Conservation (phyloP, 495 filamentous ascomycete genomes). For the Penicillium verhagenii region DNA sequence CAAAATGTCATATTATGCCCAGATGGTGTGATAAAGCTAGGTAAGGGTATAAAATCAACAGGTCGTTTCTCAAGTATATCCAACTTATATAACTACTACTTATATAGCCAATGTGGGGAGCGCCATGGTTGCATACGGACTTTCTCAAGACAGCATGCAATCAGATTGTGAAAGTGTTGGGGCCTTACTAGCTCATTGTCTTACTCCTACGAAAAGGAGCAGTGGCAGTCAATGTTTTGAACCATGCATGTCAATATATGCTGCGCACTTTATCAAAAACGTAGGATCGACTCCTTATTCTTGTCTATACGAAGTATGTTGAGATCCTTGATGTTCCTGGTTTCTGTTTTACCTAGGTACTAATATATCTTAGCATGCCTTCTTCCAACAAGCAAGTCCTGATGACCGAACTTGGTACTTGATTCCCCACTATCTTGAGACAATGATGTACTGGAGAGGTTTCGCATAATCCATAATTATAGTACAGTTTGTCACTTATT, state of each 20-base stretch:
- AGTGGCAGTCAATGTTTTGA: too few relatives aligned
- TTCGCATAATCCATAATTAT: too few relatives aligned
- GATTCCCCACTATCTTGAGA: constrained; percentile 2
- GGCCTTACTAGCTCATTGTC: too few relatives aligned
- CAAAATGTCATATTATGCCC: not conserved
- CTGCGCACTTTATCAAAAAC: not conserved
- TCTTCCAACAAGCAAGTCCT: not conserved
- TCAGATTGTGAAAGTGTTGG: not conserved
- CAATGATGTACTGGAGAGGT: not conserved
- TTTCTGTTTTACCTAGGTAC: too few relatives aligned
- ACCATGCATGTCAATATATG: not conserved
- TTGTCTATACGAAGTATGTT: not conserved
- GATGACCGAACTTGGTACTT: not conserved
- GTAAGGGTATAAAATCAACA: not conserved
- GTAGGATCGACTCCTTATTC: not conserved
- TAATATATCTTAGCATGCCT: not conserved
- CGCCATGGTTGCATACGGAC: not conserved
- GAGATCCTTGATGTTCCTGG: too few relatives aligned
- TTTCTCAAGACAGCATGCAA: not conserved
- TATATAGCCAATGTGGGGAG: not conserved
- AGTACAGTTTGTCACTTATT: too few relatives aligned
- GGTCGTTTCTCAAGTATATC: too few relatives aligned
- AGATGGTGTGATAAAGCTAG: not conserved
- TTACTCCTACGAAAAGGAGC: too few relatives aligned
- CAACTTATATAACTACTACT: too few relatives aligned